phyloP scores from a whole-genome alignment of 2,329 filamentous ascomycete genomes.

The Ophiostoma sp. region DNA sequence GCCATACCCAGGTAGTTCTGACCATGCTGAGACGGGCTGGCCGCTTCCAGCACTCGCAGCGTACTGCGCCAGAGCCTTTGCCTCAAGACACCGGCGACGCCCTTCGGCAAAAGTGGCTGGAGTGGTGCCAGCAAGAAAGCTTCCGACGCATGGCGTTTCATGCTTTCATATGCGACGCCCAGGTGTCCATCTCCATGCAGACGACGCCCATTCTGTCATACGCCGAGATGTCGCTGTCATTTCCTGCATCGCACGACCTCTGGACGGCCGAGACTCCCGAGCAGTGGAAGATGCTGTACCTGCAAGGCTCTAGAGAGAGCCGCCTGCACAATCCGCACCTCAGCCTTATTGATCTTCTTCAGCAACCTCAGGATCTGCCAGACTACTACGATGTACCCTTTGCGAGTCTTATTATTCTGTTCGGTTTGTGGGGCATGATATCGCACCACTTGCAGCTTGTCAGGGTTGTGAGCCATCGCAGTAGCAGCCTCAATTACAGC shows the following conservation, averaged over 20 bases:
- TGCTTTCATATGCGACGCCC: slow-evolving; percentile 59
- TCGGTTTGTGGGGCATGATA: slow-evolving; percentile 23
- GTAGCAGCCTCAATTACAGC: background rate
- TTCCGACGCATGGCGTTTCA: slow-evolving; percentile 54
- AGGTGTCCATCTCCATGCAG: slow-evolving; percentile 62
- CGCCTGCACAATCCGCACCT: background rate
- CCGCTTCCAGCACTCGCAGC: slow-evolving; percentile 16
- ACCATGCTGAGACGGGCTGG: slow-evolving; percentile 24
- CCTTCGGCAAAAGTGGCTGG: slow-evolving; percentile 23
- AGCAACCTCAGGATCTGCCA: slow-evolving; percentile 20
- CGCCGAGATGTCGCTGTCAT: slow-evolving; percentile 59
- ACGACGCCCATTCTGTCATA: slow-evolving; percentile 63
- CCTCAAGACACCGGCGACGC: slow-evolving; percentile 11
- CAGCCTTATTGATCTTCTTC: slow-evolving; percentile 19
- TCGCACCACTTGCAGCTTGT: slow-evolving; percentile 22
- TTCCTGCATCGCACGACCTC: slow-evolving; percentile 57
- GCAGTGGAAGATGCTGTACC: slow-evolving; percentile 60
- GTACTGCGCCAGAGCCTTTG: background rate
- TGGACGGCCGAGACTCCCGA: slow-evolving; percentile 61
- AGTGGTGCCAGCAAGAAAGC: slow-evolving; percentile 22
- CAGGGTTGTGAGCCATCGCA: background rate
- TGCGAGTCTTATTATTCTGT: slow-evolving; percentile 16
- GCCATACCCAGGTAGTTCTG: slow-evolving; percentile 32
- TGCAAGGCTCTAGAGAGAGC: slow-evolving; percentile 34
- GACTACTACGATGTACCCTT: slow-evolving; percentile 18